Evolutionary conservation across 495 filamentous ascomycete species (phyloP), one percentile per base, ranked within the genome.

Genomic region (Amniculicola lignicola): DNA sequence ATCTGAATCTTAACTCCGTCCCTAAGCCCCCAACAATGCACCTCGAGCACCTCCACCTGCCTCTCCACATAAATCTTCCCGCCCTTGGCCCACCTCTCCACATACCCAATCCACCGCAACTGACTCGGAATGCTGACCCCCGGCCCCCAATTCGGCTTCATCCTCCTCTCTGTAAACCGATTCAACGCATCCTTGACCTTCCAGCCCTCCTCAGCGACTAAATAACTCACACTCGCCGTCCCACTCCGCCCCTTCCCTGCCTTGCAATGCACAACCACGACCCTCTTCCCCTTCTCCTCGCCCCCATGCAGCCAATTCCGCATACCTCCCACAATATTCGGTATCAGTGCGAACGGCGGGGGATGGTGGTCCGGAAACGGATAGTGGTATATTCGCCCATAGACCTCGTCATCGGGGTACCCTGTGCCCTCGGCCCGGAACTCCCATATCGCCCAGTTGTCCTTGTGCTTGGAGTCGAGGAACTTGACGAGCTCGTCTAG

Each of bases 301-400:
- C 67, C 69, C 44, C 74, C 80, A 22, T 79, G 71, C 29, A 95
- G 66, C 90, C 90, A 96, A 51, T 90, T 85, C 45, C 86, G 78
- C 90, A 97, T 96, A 59, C 85, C 84, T 4, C 80, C 90, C 76
- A 96, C 80, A n/a, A 96, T 88, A 64, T 84, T 75, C 1, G 90
- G 91, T 19, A 97, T 85, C 12, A 96, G 71, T 25, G 81, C 79
- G 64, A 98, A 97, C 2, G 94, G 93, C 53, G 93, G 93, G 25
- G 93, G 94, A 68, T 97, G 93, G 67, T 98, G 93, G 68, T 98
- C 93, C 0, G 94, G 94, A 80, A 88, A 98, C 1, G 93, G 93
- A 61, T 87, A 96, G 72, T 97, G 93, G 57, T 84, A 79, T 41
- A 97, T 83, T 0, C 90, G 74, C 24, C 79, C 77, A 64, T 91